Conservation (phyloP, 2,329 filamentous ascomycete species). For the Pseudocercospora eumusae region DNA sequence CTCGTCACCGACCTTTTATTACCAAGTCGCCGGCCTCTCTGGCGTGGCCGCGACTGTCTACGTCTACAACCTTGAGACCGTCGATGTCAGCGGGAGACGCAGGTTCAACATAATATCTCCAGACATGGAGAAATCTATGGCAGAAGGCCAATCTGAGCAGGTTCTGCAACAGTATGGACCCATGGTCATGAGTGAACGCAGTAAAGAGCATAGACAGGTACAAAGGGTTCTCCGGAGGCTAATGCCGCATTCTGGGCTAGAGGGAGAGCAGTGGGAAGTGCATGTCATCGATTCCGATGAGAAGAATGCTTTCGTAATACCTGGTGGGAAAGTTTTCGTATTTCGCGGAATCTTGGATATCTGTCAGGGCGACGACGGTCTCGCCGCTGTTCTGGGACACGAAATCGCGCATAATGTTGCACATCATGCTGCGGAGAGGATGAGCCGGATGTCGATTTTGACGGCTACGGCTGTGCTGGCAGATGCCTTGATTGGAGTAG, state of each 20-base stretch:
- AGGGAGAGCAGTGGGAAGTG: conserved; percentile 65
- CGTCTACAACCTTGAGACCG: conserved; percentile 67
- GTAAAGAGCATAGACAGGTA: conserved; percentile 60
- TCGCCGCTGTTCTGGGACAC: conserved; percentile 75
- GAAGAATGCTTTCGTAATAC: conserved; percentile 75
- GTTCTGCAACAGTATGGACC: conserved; percentile 59
- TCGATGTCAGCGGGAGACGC: conserved; percentile 69
- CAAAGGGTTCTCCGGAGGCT: conserved; percentile 65
- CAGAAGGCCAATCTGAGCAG: conserved; percentile 57
- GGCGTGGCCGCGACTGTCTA: conserved; percentile 59
- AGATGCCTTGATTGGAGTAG: conserved; percentile 46
- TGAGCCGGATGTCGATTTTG: conserved; percentile 50
- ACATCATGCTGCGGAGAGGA: conserved; percentile 66
- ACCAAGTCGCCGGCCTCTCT: conserved; percentile 48
- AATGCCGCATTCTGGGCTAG: conserved; percentile 66
- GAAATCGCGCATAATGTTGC: conserved; percentile 78
- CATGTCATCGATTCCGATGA: conserved; percentile 69
- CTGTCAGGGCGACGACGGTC: conserved; percentile 65
- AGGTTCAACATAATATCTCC: conserved; percentile 71
- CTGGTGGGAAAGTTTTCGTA: conserved; percentile 77
- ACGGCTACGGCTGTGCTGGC: conserved; percentile 43
- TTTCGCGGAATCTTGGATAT: conserved; percentile 71
- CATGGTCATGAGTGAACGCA: conserved; percentile 60
- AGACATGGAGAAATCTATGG: conserved; percentile 56
- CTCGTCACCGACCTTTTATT: conserved; percentile 50